Evolutionary conservation across 495 filamentous ascomycete genomes (phyloP).

Genomic region (Articulospora tetracladia): DNA sequence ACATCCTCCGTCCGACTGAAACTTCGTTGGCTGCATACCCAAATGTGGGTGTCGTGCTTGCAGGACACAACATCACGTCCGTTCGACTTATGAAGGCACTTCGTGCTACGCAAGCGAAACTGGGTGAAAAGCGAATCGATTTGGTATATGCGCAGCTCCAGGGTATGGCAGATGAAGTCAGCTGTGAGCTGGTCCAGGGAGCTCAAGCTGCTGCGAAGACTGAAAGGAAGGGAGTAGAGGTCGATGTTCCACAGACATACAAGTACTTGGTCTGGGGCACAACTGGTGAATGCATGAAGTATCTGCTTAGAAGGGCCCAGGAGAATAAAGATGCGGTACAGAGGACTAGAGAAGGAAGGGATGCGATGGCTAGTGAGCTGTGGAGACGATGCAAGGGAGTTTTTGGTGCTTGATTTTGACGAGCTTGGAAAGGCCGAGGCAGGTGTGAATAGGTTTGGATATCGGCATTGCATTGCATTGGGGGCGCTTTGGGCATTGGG

Average conservation of each 20-base stretch:
- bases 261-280: conserved; percentile 94
- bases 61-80: conserved; percentile 87
- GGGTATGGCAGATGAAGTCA: conserved; percentile 97
- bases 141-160: conserved; percentile 87
- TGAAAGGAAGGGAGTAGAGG: conserved; percentile 11
- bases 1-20: conserved; percentile 39
- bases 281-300: conserved; percentile 91
- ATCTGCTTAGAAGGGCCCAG: conserved; percentile 75
- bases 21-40: conserved; percentile 48
- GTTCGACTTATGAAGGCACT: conserved; percentile 65
- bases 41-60: conserved; percentile 67
- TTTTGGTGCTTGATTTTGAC: conserved; percentile 27
- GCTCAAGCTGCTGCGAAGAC: conserved; percentile 21
- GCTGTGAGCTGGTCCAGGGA: conserved; percentile 69
- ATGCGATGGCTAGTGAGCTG: conserved; percentile 72
- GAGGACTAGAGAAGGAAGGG: conserved; percentile 68
- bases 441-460: neutral
- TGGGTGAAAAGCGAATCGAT: conserved; percentile 44
- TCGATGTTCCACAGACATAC: conserved; percentile 59
- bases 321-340: conserved; percentile 90
- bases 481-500: too few relatives aligned
- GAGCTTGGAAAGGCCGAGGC: neutral
- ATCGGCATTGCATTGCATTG: neutral
- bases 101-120: conserved; percentile 44
- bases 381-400: conserved; percentile 51